Conservation (phyloP, 2,329 filamentous ascomycete genomes). For the Cytospora schulzeri region DNA sequence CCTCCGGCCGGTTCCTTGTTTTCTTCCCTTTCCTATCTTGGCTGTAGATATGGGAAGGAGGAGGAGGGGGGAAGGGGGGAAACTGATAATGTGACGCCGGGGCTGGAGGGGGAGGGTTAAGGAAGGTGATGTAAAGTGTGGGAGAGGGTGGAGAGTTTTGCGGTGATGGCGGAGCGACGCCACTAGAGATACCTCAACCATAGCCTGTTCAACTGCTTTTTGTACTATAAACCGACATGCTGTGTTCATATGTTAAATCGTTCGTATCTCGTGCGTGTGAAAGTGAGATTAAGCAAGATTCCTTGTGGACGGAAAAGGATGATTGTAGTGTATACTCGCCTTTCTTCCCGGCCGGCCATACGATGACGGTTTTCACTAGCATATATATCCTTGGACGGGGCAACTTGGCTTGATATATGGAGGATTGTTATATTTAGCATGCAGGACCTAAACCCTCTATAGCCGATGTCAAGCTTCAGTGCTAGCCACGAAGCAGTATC, state of each 20-base stretch:
- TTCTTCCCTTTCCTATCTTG: constrained; percentile 32
- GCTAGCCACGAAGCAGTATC: background rate
- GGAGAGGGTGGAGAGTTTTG: constrained; percentile 9
- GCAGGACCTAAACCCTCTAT: background rate
- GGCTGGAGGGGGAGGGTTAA: constrained; percentile 1
- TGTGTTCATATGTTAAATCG: constrained; percentile 6
- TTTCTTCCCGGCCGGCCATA: background rate
- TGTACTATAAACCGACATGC: constrained; percentile 26
- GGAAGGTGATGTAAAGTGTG: constrained; percentile 7
- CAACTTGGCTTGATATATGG: too few relatives aligned
- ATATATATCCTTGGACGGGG: background rate
- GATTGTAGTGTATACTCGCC: background rate
- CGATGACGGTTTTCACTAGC: background rate
- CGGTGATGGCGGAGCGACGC: constrained; percentile 25
- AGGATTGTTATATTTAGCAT: background rate
- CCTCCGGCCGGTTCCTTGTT: constrained; percentile 27
- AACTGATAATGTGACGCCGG: constrained; percentile 25
- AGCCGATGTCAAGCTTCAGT: background rate
- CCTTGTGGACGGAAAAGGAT: background rate
- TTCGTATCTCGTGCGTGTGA: background rate
- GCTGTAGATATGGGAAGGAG: constrained; percentile 30
- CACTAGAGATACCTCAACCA: constrained; percentile 29
- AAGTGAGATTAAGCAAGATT: background rate
- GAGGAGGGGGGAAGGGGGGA: constrained; percentile 20
- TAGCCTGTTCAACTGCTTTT: constrained; percentile 29